Percentiles rank a stretch among this genome's conserved stretches.
These are phyloP conservation scores for Pholiota adiposa DNA, from an alignment of 1,284 basidiomycete species.

Conservation along the genomic window DNA sequence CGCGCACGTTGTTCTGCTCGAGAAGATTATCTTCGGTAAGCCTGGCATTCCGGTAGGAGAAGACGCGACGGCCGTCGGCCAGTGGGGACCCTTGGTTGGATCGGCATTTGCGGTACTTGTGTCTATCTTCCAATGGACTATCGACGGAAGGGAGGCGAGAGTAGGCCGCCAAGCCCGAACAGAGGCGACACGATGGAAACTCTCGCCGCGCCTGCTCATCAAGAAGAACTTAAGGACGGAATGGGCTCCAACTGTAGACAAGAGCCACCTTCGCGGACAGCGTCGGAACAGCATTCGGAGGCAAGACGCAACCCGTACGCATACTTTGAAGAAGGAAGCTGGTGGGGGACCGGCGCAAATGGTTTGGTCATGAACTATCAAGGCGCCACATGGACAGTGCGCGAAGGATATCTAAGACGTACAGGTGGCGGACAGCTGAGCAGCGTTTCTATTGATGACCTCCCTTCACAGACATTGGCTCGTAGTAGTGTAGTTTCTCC, in stretches of 20 bases:
- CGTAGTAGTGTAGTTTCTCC: background rate
- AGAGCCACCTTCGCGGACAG: background rate
- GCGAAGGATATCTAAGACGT: slow-evolving; percentile 7
- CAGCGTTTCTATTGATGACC: background rate
- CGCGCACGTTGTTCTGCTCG: slow-evolving; percentile 8
- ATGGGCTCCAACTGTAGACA: background rate
- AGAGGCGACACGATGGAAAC: background rate
- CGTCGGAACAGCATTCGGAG: background rate
- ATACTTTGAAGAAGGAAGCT: slow-evolving; percentile 9
- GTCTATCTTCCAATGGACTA: slow-evolving; percentile 8
- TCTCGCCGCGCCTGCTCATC: background rate
- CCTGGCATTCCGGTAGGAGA: slow-evolving; percentile 9
- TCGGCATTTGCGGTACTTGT: slow-evolving; percentile 13
- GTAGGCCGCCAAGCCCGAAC: background rate
- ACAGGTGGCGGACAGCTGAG: background rate
- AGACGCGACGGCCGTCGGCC: slow-evolving; percentile 13
- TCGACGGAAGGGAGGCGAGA: background rate
- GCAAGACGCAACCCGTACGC: background rate
- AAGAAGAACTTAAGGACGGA: background rate
- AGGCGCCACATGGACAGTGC: slow-evolving; percentile 2
- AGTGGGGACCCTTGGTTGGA: slow-evolving; percentile 12
- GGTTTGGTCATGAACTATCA: slow-evolving; percentile 11
- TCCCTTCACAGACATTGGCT: background rate
- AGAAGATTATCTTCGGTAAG: slow-evolving; percentile 6
- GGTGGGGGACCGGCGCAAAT: slow-evolving; percentile 9